Conservation (phyloP, 495 filamentous ascomycete genomes). For the Penicillium silybi region DNA sequence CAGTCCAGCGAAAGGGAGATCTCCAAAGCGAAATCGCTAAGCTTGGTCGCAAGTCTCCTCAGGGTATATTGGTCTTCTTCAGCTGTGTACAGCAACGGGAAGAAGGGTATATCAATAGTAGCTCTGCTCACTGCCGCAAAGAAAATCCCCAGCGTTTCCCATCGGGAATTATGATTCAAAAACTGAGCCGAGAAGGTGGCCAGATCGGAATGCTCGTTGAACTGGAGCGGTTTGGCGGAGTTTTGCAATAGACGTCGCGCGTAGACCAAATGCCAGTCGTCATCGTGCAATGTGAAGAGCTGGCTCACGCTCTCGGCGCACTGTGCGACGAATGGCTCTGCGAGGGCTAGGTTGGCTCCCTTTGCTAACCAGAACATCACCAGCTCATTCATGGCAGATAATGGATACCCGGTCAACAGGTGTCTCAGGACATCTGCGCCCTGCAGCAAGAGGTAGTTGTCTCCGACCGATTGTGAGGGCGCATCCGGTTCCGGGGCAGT, state of each 20-base stretch:
- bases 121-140: constrained; percentile 36
- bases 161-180: constrained; percentile 30
- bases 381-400: constrained; percentile 28
- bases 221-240: constrained; percentile 26
- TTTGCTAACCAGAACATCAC: constrained; percentile 31
- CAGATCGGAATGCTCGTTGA: constrained; percentile 19
- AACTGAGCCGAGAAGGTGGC: constrained; percentile 31
- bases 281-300: constrained; percentile 22
- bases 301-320: constrained; percentile 27
- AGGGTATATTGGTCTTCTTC: constrained; percentile 26
- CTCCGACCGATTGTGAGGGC: constrained; percentile 14
- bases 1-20: constrained; percentile 40
- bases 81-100: constrained; percentile 28
- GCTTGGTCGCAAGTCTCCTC: constrained; percentile 24
- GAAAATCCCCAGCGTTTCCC: constrained; percentile 42
- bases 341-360: constrained; percentile 33
- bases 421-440: constrained; percentile 27
- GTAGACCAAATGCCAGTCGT: constrained; percentile 28
- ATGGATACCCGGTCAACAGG: constrained; percentile 19
- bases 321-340: constrained; percentile 28
- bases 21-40: constrained; percentile 33
- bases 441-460: constrained; percentile 23
- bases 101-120: constrained; percentile 31
- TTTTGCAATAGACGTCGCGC: constrained; percentile 32
- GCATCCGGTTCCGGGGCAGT: constrained; percentile 3